These are phyloP conservation scores for Dactylonectria estremocensis DNA, from an alignment of 2,329 filamentous ascomycete species.

Conservation along the genomic window DNA sequence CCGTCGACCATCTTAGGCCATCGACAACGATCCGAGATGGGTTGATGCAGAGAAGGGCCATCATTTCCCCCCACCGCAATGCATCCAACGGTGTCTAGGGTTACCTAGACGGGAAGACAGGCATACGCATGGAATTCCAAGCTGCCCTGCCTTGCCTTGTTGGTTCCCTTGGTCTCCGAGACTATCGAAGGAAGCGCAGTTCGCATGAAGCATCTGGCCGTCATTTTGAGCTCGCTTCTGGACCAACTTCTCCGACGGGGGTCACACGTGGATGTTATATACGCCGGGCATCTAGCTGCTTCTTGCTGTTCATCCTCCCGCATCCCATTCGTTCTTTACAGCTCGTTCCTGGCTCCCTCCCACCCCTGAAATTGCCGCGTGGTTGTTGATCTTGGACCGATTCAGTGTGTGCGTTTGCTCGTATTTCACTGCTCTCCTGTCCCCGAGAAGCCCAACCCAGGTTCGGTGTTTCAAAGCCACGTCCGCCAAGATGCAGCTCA, in stretches of 20 bases:
- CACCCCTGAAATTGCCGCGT: constrained; percentile 1
- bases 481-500: constrained; percentile 33
- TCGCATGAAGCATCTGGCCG: not conserved
- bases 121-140: too few species aligned
- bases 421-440: not conserved
- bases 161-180: not conserved
- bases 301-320: not conserved
- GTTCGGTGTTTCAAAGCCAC: not conserved
- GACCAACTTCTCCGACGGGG: not conserved
- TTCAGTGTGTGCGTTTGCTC: not conserved
- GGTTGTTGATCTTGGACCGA: not conserved
- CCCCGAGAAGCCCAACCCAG: not conserved
- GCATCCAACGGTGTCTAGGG: not conserved
- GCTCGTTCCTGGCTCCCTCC: constrained; percentile 6
- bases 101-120: not conserved
- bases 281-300: not conserved
- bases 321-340: not conserved
- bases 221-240: not conserved
- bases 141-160: not conserved
- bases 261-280: not conserved
- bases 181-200: not conserved
- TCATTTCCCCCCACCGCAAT: not conserved
- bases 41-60: not conserved
- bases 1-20: not conserved
- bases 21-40: not conserved